Conservation (phyloP, 192 early-diverging fungal species). For the Linderina pennispora region DNA sequence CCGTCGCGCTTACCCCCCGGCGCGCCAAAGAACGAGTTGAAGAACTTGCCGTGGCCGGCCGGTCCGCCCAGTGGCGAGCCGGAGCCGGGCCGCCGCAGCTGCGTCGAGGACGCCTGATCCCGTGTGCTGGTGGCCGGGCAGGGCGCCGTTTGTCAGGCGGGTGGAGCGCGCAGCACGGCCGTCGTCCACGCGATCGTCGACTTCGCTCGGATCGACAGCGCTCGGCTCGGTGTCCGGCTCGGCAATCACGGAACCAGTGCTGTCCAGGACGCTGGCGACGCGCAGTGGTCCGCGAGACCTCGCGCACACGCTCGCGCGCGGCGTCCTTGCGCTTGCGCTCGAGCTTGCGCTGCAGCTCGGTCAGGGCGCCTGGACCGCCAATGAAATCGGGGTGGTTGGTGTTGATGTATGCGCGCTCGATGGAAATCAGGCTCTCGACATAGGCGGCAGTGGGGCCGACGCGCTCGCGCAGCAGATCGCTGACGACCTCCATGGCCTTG, state of each 20-base stretch:
- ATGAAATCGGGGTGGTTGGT: constrained; percentile 84
- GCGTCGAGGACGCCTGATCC: constrained; percentile 9
- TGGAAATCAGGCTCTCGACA: constrained; percentile 74
- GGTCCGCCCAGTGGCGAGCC: constrained; percentile 17
- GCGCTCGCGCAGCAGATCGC: constrained; percentile 69
- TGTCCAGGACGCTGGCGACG: constrained; percentile 25
- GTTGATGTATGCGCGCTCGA: constrained; percentile 80
- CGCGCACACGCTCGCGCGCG: constrained; percentile 36
- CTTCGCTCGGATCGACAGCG: constrained; percentile 27
- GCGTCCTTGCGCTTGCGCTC: constrained; percentile 55
- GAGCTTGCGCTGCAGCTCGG: constrained; percentile 57
- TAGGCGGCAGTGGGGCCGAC: constrained; percentile 65
- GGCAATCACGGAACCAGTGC: too few species aligned
- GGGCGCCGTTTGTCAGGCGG: constrained; percentile 1
- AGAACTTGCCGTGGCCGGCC: constrained; percentile 23
- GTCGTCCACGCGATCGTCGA: constrained; percentile 43
- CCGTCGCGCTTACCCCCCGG: constrained; percentile 27
- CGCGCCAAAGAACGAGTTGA: constrained; percentile 42
- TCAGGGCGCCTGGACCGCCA: constrained; percentile 71
- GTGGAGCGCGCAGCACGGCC: constrained; percentile 14
- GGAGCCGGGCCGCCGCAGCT: constrained; percentile 23
- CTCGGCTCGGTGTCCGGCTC: too few species aligned
- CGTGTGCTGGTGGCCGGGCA: constrained; percentile 18
- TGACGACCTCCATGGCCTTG: constrained; percentile 68
- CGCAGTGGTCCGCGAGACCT: constrained; percentile 26